phyloP scores from a whole-genome alignment of 176 grass and related monocot species.

The Lolium multiflorum region DNA sequence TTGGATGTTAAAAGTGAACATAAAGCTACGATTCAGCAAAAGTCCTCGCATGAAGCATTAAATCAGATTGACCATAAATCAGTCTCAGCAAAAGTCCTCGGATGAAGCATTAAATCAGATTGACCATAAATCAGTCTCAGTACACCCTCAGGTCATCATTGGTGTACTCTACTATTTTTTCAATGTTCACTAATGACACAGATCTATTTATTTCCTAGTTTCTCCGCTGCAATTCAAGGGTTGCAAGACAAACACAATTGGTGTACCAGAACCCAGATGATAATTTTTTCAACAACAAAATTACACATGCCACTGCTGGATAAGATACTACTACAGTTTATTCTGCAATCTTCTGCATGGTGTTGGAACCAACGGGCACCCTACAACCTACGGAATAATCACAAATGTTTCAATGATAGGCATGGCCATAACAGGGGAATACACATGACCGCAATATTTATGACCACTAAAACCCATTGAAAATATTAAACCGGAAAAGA shows the following conservation, averaged over 20 bases:
- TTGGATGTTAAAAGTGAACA: neutral
- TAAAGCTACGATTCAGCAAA: neutral
- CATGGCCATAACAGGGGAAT: constrained; percentile 45
- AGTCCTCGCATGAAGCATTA: neutral
- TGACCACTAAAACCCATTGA: constrained; percentile 39
- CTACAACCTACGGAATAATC: constrained; percentile 60
- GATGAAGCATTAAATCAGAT: neutral
- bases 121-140: neutral
- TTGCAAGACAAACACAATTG: too few relatives aligned
- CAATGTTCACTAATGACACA: neutral
- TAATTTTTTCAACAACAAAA: constrained; percentile 16
- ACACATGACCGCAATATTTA: constrained; percentile 28
- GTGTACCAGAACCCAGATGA: neutral
- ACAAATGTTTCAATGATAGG: constrained; percentile 56
- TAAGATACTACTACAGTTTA: constrained; percentile 48
- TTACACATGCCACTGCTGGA: constrained; percentile 46
- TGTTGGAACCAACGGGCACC: constrained; percentile 24
- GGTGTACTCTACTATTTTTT: neutral
- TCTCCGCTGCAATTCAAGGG: constrained; percentile 3
- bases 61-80: neutral
- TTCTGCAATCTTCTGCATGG: constrained; percentile 48
- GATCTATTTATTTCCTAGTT: constrained; percentile 1
- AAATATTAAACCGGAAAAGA: constrained; percentile 31
- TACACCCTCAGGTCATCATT: neutral
- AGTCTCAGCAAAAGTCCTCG: neutral